Evolutionary conservation across 768 basidiomycete genomes (phyloP).

Genomic region (Pleurotus citrinopileatus): DNA sequence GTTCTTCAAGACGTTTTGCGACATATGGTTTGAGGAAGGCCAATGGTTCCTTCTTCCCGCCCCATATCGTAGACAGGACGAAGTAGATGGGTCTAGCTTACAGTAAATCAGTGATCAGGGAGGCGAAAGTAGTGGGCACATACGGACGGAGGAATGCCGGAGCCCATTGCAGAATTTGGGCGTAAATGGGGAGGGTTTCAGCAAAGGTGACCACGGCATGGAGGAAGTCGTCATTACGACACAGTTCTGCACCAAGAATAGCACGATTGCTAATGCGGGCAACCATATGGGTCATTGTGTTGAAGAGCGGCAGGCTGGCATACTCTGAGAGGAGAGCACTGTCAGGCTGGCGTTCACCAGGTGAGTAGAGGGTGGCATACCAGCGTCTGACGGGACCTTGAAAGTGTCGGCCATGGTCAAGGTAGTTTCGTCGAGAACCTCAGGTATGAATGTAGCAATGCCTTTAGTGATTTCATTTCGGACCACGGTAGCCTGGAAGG

Average conservation of each 20-base stretch:
- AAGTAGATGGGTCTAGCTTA: conserved; percentile 12
- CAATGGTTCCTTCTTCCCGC: conserved; percentile 10
- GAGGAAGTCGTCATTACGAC: conserved; percentile 32
- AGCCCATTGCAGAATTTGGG: conserved; percentile 28
- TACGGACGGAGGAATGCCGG: conserved; percentile 25
- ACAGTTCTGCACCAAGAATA: conserved; percentile 31
- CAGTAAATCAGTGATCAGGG: conserved; percentile 9
- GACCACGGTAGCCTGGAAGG: conserved; percentile 32
- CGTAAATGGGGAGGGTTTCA: conserved; percentile 30
- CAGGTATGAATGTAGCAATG: conserved; percentile 32
- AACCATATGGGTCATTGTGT: conserved; percentile 35
- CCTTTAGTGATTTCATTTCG: conserved; percentile 35
- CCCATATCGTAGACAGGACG: conserved; percentile 6
- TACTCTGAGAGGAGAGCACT: conserved; percentile 15
- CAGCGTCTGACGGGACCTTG: conserved; percentile 12
- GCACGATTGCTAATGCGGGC: conserved; percentile 36
- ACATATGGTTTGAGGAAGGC: conserved; percentile 13
- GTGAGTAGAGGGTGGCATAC: conserved; percentile 11
- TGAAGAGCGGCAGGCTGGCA: conserved; percentile 25
- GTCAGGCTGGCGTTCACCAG: neutral
- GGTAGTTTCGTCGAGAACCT: conserved; percentile 32
- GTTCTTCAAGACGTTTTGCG: conserved; percentile 14
- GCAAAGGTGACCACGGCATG: conserved; percentile 32
- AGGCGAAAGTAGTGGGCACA: conserved; percentile 8
- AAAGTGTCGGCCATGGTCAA: conserved; percentile 28